phyloP scores from a whole-genome alignment of 306 rosid species.

The Potentilla sterilis region DNA sequence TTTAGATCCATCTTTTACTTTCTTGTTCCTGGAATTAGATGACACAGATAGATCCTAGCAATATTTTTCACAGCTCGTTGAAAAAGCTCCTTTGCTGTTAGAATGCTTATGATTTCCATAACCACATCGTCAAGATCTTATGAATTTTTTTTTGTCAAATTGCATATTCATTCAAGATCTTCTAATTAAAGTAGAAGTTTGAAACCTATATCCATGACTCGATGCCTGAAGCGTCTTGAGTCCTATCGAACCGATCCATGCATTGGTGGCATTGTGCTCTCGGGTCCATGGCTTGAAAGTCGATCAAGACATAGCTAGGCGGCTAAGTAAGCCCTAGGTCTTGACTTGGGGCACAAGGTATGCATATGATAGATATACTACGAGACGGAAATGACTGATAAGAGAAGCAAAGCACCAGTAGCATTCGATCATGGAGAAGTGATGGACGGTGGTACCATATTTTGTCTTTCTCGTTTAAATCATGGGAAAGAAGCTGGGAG shows the following conservation, averaged over 20 bases:
- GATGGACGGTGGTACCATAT: conserved; percentile 5
- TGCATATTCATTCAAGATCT: too few relatives aligned
- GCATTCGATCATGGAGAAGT: background rate
- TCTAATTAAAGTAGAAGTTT: too few relatives aligned
- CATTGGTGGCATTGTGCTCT: background rate
- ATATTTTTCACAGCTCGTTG: background rate
- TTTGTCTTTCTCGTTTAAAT: background rate
- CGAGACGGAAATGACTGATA: background rate
- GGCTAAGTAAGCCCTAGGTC: background rate
- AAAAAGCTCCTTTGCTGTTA: background rate
- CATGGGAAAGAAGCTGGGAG: background rate
- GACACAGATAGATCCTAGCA: background rate
- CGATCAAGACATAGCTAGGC: background rate
- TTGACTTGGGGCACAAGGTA: background rate
- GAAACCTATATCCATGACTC: background rate
- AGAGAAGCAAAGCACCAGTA: background rate
- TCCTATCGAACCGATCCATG: background rate
- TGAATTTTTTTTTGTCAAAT: too few relatives aligned
- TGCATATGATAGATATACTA: background rate
- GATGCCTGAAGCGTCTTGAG: background rate
- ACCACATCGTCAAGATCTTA: too few relatives aligned
- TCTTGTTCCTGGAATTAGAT: background rate
- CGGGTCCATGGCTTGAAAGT: background rate
- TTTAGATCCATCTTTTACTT: background rate
- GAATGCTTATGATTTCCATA: background rate